Conservation (phyloP, 495 filamentous ascomycete genomes). For the Diplogelasinospora grovesii region DNA sequence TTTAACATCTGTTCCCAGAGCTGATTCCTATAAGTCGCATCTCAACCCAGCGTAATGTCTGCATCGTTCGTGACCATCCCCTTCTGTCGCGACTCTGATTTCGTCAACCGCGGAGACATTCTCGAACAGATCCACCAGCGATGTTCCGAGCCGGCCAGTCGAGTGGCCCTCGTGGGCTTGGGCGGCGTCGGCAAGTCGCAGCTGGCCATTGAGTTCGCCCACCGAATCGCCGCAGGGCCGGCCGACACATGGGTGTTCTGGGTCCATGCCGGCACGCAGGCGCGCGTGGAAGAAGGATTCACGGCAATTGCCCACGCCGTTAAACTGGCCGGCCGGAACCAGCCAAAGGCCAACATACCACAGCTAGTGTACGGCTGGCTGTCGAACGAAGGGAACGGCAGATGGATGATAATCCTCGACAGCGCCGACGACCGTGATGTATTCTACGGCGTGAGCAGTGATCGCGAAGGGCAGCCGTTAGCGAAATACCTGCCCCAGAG, state of each 20-base stretch:
- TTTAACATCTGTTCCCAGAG: too few species aligned
- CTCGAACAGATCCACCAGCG: constrained; percentile 24
- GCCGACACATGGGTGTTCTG: constrained; percentile 2
- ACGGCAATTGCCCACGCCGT: constrained; percentile 28
- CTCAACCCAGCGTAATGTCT: too few species aligned
- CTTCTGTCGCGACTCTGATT: constrained; percentile 31
- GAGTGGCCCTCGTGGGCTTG: constrained; percentile 16
- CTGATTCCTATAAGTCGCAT: too few species aligned
- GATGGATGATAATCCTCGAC: constrained; percentile 39
- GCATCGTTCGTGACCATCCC: constrained; percentile 22
- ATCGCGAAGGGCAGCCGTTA: constrained; percentile 10
- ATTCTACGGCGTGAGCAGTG: constrained; percentile 10
- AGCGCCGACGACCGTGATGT: constrained; percentile 36
- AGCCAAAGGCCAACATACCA: constrained; percentile 27
- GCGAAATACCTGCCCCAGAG: constrained; percentile 33
- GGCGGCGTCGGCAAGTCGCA: constrained; percentile 23
- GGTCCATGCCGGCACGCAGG: constrained; percentile 4
- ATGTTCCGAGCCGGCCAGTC: constrained; percentile 16
- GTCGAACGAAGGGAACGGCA: constrained; percentile 25
- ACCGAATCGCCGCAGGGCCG: background rate
- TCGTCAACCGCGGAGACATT: constrained; percentile 23
- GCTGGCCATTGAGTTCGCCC: constrained; percentile 30
- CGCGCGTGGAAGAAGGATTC: constrained; percentile 22
- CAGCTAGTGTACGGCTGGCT: constrained; percentile 33
- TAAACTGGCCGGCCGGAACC: constrained; percentile 25